Base-by-base conservation (phyloP, 2,329 filamentous ascomycete species). In the Eutypella sp. region DNA sequence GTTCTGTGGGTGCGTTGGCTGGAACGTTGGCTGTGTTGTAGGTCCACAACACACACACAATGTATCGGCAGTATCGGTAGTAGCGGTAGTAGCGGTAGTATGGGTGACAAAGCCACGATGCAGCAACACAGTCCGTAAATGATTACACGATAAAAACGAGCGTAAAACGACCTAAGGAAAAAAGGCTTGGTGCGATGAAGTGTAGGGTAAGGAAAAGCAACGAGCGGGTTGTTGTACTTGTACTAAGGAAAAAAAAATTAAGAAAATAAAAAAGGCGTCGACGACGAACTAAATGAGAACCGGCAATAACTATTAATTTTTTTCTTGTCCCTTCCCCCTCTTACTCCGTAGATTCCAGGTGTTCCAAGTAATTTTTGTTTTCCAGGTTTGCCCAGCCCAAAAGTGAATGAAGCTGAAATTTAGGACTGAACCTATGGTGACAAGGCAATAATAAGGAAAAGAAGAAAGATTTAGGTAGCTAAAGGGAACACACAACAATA, bases 131-230 rank as follows among this genome's bases (percentile, higher is more conserved):
- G 11, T 33, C n/a, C n/a, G n/a, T n/a, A n/a, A n/a, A n/a, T n/a
- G n/a, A n/a, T n/a, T n/a, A n/a, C n/a, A n/a, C n/a, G n/a, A n/a
- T 45, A 37, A 52, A 55, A 61, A 61, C 53, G 57, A 60, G 54
- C 57, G 57, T 50, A 53, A n/a, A n/a, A 54, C 48, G 44, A 48
- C 49, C 52, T 50, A 47, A 39, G 49, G 47, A 55, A 41, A 49
- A n/a, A n/a, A n/a, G n/a, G 53, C 49, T 47, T 49, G 54, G 52
- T 50, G 41, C 44, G 50, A 49, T 44, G 25, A 36, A n/a, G n/a
- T n/a, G n/a, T n/a, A n/a, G 45, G 41, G 50, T 34, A 50, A 40
- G 52, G 45, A 51, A 48, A 50, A 52, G 42, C 46, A 47, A 51
- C 38, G 47, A 55, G 49, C 49, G 52, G 48, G 53, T 50, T 50